A percentile compares a stretch with the other conserved stretches of the same genome.
These are phyloP conservation scores for Naegleria lovaniensis DNA, from an alignment of 208 protist species.

Conservation along the genomic window DNA sequence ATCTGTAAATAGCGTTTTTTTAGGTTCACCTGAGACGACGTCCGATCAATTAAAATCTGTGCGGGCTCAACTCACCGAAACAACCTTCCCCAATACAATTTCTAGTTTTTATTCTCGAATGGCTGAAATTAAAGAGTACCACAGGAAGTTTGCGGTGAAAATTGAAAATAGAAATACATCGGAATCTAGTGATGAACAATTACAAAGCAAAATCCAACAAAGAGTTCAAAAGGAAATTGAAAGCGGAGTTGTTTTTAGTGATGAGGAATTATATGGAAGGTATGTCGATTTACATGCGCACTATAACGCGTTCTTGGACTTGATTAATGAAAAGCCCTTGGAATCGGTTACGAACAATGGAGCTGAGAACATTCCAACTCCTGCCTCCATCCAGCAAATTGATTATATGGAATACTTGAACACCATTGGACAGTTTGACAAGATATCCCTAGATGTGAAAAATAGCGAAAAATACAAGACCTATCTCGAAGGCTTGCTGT, in stretches of 20 bases:
- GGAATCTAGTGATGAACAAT: not conserved
- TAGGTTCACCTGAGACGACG: no score
- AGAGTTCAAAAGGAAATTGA: constrained; percentile 16
- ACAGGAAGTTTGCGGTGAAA: constrained; percentile 22
- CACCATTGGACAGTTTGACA: constrained; percentile 29
- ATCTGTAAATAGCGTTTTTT: not conserved
- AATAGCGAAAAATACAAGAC: constrained; percentile 27
- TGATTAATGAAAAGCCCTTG: constrained; percentile 7
- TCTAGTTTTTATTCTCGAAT: not conserved
- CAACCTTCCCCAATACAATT: not conserved
- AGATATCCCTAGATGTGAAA: constrained; percentile 20
- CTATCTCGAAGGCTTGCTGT: constrained; percentile 34
- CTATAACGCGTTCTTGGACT: constrained; percentile 38
- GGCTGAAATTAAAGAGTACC: constrained; percentile 45
- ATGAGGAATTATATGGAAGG: constrained; percentile 39
- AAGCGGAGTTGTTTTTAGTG: constrained; percentile 40
- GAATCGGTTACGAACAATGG: not conserved
- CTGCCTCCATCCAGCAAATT: not conserved
- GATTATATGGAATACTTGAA: constrained; percentile 38
- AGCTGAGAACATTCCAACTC: no score
- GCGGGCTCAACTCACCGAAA: not conserved
- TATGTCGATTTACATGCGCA: constrained; percentile 41
- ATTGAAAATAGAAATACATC: not conserved
- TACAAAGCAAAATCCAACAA: constrained; percentile 22
- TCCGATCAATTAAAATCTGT: not conserved